These are phyloP conservation scores for Craterostigma plantagineum DNA, from an alignment of 257 asterid genomes.

Conservation along the genomic window DNA sequence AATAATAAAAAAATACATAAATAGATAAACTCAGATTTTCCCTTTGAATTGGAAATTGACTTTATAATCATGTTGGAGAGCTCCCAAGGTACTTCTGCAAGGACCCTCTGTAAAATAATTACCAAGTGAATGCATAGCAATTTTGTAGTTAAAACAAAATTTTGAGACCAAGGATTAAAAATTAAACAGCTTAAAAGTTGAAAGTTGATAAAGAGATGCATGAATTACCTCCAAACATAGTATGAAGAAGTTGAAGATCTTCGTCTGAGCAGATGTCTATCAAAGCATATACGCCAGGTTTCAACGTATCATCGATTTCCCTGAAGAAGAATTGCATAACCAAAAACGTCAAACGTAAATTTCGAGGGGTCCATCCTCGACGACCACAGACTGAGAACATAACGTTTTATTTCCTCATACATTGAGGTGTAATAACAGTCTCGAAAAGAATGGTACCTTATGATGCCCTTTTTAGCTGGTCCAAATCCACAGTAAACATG, in stretches of 20 bases:
- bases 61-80: conserved; percentile 65
- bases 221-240: conserved; percentile 62
- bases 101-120: conserved; percentile 80
- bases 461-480: conserved; percentile 51
- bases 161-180: background rate
- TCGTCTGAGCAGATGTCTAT: conserved; percentile 66
- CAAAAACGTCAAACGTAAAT: too few species aligned
- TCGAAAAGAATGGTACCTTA: conserved; percentile 31
- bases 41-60: conserved; percentile 65
- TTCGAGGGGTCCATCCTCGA: too few species aligned
- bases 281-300: conserved; percentile 69
- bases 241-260: conserved; percentile 74
- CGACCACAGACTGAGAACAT: too few species aligned
- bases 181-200: conserved; percentile 1
- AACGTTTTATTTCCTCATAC: too few species aligned
- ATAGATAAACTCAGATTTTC: conserved; percentile 45
- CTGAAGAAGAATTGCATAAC: conserved; percentile 15
- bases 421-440: too few species aligned
- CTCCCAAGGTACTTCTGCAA: conserved; percentile 61
- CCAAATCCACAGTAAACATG: conserved; percentile 78
- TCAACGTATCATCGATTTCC: conserved; percentile 77
- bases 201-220: conserved; percentile 4
- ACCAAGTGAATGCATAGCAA: too few species aligned
- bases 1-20: too few species aligned
- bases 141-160: background rate